Base-by-base conservation (phyloP, 2,329 filamentous ascomycete genomes). In the Penicillium sp. region DNA sequence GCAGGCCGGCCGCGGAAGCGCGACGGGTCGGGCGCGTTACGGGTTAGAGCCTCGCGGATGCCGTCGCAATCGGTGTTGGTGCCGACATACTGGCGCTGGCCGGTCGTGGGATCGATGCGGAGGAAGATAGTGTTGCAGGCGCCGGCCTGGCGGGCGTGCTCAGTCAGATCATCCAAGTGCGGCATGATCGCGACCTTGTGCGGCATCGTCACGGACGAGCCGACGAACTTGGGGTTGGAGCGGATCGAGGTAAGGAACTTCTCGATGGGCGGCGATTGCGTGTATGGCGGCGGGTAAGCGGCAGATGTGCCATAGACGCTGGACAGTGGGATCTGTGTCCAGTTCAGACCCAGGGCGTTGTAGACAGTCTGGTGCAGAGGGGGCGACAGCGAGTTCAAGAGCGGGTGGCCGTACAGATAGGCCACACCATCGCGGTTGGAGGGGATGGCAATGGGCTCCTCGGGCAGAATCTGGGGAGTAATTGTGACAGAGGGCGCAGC, bases 51-150 rank as follows among this genome's bases (percentile, higher is more conserved):
- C 58, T 90, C 84, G 15, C 84, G 77, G 47, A 91, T 83, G 19
- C 87, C 87, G 41, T 88, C 75, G 44, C 84, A 85, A 64, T 93
- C 87, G 3, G 87, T 91, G 69, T 93, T 91, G 29, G 86, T 84
- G 37, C 86, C 87, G 63, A 84, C 80, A 50, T 79, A 79, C 31
- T 75, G 56, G 13, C 75, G 69, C 21, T 67, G 65, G 35, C 76
- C 74, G 32, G 71, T 63, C 11, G 13, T 31, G 6, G 50, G 48
- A 25, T 61, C 53, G 1, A 63, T 60, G 33, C 77, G 72, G 32
- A 86, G 62, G 69, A 84, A 90, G 36, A 91, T 76, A 1, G 86
- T 93, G 71, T 93, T 91, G 65, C 84, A 83, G 35, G 86, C 86
- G 33, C 86, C 86, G 15, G 89, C 83, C 23, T 83, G 80, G 34